These are phyloP conservation scores for Lolium rigidum DNA, from an alignment of 176 grass and related monocot genomes.

Conservation along the genomic window DNA sequence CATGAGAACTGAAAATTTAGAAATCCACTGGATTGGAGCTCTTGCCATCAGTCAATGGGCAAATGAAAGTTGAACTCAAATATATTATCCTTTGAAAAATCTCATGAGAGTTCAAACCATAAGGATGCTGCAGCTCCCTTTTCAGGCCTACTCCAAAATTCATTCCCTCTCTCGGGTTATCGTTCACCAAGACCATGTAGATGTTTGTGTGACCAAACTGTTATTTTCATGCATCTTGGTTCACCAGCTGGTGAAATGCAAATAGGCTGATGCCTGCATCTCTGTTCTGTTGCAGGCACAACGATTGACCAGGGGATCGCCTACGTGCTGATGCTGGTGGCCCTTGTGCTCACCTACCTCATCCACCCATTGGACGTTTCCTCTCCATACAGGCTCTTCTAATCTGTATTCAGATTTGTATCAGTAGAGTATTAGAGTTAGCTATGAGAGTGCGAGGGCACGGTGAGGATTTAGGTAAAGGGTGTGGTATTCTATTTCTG, in stretches of 20 bases:
- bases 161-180: background rate
- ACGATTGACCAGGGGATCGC: slow-evolving; percentile 89
- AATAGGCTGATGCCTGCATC: slow-evolving; percentile 1
- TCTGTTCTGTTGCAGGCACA: slow-evolving; percentile 48
- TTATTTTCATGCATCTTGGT: background rate
- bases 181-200: background rate
- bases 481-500: slow-evolving; percentile 28
- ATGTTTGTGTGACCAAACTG: background rate
- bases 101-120: slow-evolving; percentile 16
- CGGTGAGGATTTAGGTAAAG: slow-evolving; percentile 15
- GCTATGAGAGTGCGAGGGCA: background rate
- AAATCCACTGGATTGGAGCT: background rate
- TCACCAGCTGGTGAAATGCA: too few relatives aligned
- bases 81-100: background rate
- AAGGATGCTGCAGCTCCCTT: background rate
- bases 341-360: slow-evolving; percentile 80
- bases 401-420: slow-evolving; percentile 1
- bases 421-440: background rate
- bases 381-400: slow-evolving; percentile 77
- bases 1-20: background rate
- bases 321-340: slow-evolving; percentile 76
- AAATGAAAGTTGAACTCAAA: background rate
- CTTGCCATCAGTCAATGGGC: background rate
- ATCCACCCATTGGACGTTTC: slow-evolving; percentile 75
- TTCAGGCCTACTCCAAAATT: background rate